Conservation (phyloP, 2,329 filamentous ascomycete genomes). For the Cytospora mali region DNA sequence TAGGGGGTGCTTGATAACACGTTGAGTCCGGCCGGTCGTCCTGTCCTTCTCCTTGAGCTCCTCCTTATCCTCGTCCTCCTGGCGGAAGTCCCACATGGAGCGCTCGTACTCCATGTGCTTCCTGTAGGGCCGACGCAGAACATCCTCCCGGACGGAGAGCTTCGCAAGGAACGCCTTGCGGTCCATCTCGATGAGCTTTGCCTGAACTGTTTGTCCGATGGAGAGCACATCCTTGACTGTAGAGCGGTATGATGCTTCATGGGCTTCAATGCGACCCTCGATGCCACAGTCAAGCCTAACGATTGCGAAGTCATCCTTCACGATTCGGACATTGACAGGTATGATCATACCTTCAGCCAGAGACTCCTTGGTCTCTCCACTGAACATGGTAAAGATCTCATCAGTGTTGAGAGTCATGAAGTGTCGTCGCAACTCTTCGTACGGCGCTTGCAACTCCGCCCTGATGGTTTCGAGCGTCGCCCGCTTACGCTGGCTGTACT, state of each 20-base stretch:
- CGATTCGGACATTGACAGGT: constrained; percentile 82
- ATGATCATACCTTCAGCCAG: constrained; percentile 90
- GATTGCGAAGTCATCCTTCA: constrained; percentile 91
- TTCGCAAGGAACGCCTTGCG: constrained; percentile 83
- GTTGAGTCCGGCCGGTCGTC: constrained; percentile 79
- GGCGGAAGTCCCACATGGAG: constrained; percentile 83
- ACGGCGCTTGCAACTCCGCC: constrained; percentile 87
- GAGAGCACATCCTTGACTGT: constrained; percentile 75
- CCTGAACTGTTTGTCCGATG: constrained; percentile 81
- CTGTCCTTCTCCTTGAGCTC: constrained; percentile 85
- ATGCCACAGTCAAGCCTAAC: constrained; percentile 93
- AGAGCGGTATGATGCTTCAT: constrained; percentile 76
- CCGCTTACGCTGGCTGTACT: constrained; percentile 92
- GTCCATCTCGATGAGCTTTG: constrained; percentile 85
- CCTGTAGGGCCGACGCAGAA: constrained; percentile 72
- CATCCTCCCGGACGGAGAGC: constrained; percentile 81
- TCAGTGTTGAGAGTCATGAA: constrained; percentile 72
- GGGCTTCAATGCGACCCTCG: constrained; percentile 81
- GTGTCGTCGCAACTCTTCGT: constrained; percentile 86
- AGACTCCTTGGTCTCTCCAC: constrained; percentile 85
- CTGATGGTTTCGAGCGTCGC: constrained; percentile 96
- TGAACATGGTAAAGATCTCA: constrained; percentile 95
- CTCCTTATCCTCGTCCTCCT: constrained; percentile 81
- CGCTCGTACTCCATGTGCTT: constrained; percentile 71
- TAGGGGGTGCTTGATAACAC: constrained; percentile 96